phyloP scores from a whole-genome alignment of 768 basidiomycete genomes.

The Hebeloma cylindrosporum region DNA sequence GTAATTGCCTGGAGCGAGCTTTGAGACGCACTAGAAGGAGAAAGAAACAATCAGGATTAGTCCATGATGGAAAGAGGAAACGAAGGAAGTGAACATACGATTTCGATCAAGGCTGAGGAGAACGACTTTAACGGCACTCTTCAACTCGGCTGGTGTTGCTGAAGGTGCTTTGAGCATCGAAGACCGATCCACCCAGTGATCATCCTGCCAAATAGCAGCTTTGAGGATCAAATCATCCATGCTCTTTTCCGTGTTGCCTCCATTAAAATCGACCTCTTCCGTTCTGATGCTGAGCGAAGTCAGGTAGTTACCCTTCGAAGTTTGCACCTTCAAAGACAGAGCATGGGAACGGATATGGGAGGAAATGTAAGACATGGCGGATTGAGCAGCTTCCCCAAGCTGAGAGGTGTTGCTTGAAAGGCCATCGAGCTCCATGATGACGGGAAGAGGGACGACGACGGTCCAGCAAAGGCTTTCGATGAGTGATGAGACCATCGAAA shows the following conservation, averaged over 20 bases:
- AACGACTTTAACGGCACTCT: constrained; percentile 74
- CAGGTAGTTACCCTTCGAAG: constrained; percentile 92
- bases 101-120: constrained; percentile 92
- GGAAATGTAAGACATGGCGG: constrained; percentile 75
- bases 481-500: constrained; percentile 69
- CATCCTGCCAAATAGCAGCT: constrained; percentile 90
- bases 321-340: constrained; percentile 87
- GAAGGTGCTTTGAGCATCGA: constrained; percentile 54
- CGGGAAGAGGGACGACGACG: constrained; percentile 87
- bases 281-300: constrained; percentile 77
- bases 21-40: constrained; percentile 75
- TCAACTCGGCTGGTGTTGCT: constrained; percentile 36
- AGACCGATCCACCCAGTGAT: constrained; percentile 89
- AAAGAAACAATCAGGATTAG: constrained; percentile 17
- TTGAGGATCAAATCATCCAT: constrained; percentile 97
- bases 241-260: constrained; percentile 54
- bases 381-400: constrained; percentile 73
- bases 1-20: constrained; percentile 81
- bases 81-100: constrained; percentile 47
- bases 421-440: constrained; percentile 97
- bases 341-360: constrained; percentile 73
- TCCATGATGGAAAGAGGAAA: constrained; percentile 10
- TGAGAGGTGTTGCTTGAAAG: constrained; percentile 59
- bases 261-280: constrained; percentile 76
- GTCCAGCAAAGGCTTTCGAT: constrained; percentile 86